These are phyloP conservation scores for Xylariaceae sp. DNA, from an alignment of 2,329 filamentous ascomycete genomes.

Conservation along the genomic window DNA sequence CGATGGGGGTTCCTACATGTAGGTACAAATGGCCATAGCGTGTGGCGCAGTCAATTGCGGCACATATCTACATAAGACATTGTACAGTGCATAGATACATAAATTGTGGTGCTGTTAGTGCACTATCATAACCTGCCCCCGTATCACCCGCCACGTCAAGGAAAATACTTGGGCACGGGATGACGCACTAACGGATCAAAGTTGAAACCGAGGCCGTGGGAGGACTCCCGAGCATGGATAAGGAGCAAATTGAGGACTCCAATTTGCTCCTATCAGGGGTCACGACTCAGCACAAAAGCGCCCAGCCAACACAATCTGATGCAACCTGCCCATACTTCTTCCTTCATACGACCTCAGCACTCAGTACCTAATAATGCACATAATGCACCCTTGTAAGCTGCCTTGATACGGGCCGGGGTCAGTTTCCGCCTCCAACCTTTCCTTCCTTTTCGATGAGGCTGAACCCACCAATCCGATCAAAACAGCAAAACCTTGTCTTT, in stretches of 20 bases:
- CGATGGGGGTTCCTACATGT: conserved; percentile 12
- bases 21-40: conserved; percentile 9
- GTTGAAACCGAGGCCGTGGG: conserved; percentile 5
- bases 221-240: conserved; percentile 4
- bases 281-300: neutral
- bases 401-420: neutral
- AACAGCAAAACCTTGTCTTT: conserved; percentile 27
- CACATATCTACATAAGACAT: too few species aligned
- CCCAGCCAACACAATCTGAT: neutral
- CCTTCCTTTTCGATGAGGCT: conserved; percentile 32
- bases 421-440: conserved; percentile 26
- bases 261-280: conserved; percentile 9
- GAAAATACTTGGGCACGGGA: neutral
- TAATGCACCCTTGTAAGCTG: neutral
- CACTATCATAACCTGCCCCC: conserved; percentile 6
- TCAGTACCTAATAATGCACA: too few species aligned
- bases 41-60: conserved; percentile 21
- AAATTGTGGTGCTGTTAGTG: conserved; percentile 15
- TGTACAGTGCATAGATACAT: too few species aligned
- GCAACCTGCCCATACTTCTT: neutral
- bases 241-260: conserved; percentile 27
- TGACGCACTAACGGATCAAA: conserved; percentile 20
- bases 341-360: too few species aligned
- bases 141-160: neutral
- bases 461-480: conserved; percentile 26